Evolutionary conservation across 345 rosid species (phyloP).

Genomic region (Garcia nutans): DNA sequence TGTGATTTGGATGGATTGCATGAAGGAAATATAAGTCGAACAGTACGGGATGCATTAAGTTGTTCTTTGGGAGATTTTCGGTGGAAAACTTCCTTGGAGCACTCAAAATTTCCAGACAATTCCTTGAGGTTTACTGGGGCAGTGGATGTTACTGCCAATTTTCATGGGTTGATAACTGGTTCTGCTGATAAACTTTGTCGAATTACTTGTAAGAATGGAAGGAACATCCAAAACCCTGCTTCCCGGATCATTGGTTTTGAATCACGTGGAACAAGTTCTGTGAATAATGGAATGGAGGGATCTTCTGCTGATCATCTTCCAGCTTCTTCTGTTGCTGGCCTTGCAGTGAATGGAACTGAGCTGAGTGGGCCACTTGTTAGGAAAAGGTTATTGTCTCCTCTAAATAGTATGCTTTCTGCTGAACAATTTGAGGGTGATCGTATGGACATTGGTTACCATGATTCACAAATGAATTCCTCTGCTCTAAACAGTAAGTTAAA

Average conservation of each 20-base stretch:
- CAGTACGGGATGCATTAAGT: conserved; percentile 32
- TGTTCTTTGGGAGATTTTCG: conserved; percentile 55
- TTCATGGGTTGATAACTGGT: conserved; percentile 43
- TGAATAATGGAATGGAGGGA: conserved; percentile 31
- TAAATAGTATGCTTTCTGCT: conserved; percentile 53
- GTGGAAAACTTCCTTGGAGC: conserved; percentile 48
- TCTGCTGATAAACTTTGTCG: conserved; percentile 37
- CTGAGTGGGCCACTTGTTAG: conserved; percentile 56
- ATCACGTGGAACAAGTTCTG: conserved; percentile 40
- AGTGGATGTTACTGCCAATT: conserved; percentile 39
- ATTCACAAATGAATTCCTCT: conserved; percentile 40
- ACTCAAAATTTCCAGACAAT: conserved; percentile 43
- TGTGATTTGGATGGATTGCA: conserved; percentile 55
- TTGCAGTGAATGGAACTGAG: conserved; percentile 41
- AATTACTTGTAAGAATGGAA: conserved; percentile 34
- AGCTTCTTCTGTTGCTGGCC: conserved; percentile 34
- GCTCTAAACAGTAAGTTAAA: conserved; percentile 27
- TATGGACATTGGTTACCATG: conserved; percentile 52
- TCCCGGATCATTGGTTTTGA: conserved; percentile 83
- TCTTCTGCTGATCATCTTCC: conserved; percentile 30
- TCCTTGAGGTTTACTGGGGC: conserved; percentile 33
- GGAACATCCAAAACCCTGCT: conserved; percentile 43
- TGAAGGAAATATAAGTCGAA: conserved; percentile 34
- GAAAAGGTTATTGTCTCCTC: conserved; percentile 72
- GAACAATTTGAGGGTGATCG: conserved; percentile 53